Base-by-base conservation (phyloP, 371 early-diverging fungal genomes). In the Mortierella sp. region DNA sequence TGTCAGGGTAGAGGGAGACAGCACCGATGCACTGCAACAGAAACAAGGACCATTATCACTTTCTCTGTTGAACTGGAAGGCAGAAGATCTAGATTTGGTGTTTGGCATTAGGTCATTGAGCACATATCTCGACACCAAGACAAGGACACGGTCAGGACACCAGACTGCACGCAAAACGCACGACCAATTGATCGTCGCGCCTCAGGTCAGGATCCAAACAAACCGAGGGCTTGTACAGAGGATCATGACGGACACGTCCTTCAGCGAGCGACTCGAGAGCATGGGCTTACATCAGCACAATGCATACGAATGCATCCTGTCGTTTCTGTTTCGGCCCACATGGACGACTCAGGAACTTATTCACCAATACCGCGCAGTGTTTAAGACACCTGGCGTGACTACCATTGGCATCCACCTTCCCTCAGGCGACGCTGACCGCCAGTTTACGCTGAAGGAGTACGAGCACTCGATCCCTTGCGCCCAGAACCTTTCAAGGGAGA, bases 341-440 rank as follows among this genome's bases (percentile, higher is more conserved):
- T 44, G 24, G 32, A 43, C 32, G 21, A 60, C 44, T 2, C 75
- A 75, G 32, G 75, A 75, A 29, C 60, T 75, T 3, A 60, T 75
- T 10, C 75, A 75, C 29, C 75, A 75, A 35, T 75, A 75, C 48
- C 75, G 46, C 46, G 75, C 75, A 5, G 75, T 75, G 3, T 75
- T 75, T 48, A 56, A 46, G 21, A 60, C 41, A 16, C 75, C 60
- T 1, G 75, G 75, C 27, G 48, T 75, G 29, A 60, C 56, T 24
- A 75, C 75, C 41, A 43, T 75, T 21, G 75, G 75, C 18, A 46
- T 75, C 29, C 63, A 75, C 29, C 29, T 75, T 44, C 60, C 60
- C 16, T 46, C 75, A 11, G 43, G 18, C 35, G 41, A 58, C 27
- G 5, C 6, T 0, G 29, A 58, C 29, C 29, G 65, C 44, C 75